Percentiles rank a stretch among this genome's conserved stretches.
phyloP scores from a whole-genome alignment of 2,329 filamentous ascomycete genomes.

The Aspergillus uvarum region DNA sequence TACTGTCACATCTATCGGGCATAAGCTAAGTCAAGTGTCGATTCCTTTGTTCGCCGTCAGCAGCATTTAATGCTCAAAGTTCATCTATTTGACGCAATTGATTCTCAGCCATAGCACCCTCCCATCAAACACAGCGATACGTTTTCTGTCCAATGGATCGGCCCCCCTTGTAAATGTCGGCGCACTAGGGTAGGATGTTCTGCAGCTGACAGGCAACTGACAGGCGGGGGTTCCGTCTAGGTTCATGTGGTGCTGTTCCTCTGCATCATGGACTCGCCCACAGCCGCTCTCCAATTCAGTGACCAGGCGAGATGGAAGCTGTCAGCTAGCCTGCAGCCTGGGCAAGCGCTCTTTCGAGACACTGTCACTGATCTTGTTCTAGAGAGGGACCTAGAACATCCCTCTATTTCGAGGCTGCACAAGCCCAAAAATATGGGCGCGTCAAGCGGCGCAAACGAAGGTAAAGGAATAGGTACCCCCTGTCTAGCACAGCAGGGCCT shows the following conservation, averaged over 20 bases:
- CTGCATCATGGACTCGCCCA: not conserved
- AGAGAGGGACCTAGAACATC: not conserved
- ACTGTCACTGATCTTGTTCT: not conserved
- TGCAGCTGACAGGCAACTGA: conserved; percentile 6
- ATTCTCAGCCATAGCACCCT: not conserved
- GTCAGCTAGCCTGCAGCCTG: not conserved
- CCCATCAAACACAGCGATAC: no score
- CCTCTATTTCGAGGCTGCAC: not conserved
- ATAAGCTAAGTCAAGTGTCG: not conserved
- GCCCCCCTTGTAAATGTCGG: not conserved
- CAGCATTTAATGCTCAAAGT: not conserved
- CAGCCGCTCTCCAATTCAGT: not conserved
- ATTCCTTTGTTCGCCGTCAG: not conserved
- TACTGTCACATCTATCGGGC: not conserved
- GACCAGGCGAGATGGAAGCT: not conserved
- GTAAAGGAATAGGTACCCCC: not conserved
- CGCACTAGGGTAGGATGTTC: not conserved
- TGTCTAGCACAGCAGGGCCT: not conserved
- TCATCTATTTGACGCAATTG: not conserved
- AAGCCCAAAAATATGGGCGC: not conserved
- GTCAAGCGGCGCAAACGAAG: not conserved
- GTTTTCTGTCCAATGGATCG: not conserved
- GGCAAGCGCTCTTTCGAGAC: not conserved
- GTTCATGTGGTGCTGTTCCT: not conserved
- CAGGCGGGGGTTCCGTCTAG: not conserved